phyloP scores from a whole-genome alignment of 108 stramenopile genomes.

The Cyclotella cryptica region DNA sequence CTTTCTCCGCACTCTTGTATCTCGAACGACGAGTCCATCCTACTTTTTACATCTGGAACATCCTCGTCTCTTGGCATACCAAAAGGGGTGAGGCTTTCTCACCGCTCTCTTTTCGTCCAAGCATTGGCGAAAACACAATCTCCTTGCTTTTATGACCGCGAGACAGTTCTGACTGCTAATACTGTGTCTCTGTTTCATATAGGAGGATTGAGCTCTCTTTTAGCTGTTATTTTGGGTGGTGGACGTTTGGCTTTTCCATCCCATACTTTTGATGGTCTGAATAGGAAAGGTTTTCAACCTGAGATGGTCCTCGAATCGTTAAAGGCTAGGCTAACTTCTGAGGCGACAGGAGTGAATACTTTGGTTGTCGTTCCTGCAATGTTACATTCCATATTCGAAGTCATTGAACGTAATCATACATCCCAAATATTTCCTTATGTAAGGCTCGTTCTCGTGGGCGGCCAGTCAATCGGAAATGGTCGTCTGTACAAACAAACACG shows the following conservation, averaged over 20 bases:
- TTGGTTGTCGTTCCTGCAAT: conserved; percentile 95
- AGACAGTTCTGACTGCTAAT: conserved; percentile 71
- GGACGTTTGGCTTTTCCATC: conserved; percentile 80
- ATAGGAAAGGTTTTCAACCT: conserved; percentile 44
- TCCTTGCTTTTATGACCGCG: conserved; percentile 66
- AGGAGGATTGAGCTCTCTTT: conserved; percentile 82
- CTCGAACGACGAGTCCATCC: conserved; percentile 58
- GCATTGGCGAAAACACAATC: conserved; percentile 62
- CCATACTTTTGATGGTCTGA: background rate
- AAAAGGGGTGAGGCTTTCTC: conserved; percentile 83
- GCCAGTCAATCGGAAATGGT: conserved; percentile 70
- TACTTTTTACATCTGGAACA: conserved; percentile 89
- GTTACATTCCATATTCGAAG: conserved; percentile 67
- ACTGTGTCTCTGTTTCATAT: conserved; percentile 95
- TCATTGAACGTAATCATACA: background rate
- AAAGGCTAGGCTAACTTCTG: background rate
- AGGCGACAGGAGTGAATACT: conserved; percentile 63
- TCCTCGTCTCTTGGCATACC: conserved; percentile 56
- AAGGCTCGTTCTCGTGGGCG: conserved; percentile 85
- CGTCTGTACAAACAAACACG: conserved; percentile 39
- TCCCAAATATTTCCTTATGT: conserved; percentile 53
- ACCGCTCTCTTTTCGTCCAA: conserved; percentile 77
- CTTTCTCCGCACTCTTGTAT: background rate
- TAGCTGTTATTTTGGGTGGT: conserved; percentile 81
- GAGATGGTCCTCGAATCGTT: conserved; percentile 31